Conservation (phyloP, 305 asterid species). For the Plantago rigida region DNA sequence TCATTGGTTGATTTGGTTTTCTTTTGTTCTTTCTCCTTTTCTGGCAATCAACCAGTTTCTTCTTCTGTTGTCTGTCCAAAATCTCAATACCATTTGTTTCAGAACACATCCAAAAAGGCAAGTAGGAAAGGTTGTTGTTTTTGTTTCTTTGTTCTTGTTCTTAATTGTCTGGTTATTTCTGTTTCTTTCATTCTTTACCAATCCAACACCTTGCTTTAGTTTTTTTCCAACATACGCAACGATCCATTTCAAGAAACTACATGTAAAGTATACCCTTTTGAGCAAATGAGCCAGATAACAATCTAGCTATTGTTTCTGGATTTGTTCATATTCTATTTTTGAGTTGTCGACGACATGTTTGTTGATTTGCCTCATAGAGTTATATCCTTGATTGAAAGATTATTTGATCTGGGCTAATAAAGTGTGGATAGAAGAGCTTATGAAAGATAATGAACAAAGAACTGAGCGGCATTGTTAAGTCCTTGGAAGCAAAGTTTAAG, state of each 20-base stretch:
- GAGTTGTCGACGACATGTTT: slow-evolving; percentile 1
- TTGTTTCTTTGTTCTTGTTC: slow-evolving; percentile 3
- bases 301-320: not conserved
- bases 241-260: not conserved
- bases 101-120: slow-evolving; percentile 13
- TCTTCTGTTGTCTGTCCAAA: slow-evolving; percentile 5
- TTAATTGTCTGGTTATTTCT: slow-evolving; percentile 16
- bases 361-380: not conserved
- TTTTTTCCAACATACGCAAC: not conserved
- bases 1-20: slow-evolving; percentile 1
- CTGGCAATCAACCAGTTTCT: slow-evolving; percentile 24
- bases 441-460: slow-evolving; percentile 18
- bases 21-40: slow-evolving; percentile 26
- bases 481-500: slow-evolving; percentile 14
- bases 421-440: not conserved
- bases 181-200: not conserved
- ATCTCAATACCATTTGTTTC: slow-evolving; percentile 12
- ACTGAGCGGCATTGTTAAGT: slow-evolving; percentile 15
- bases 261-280: slow-evolving; percentile 12
- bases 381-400: not conserved
- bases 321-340: not conserved
- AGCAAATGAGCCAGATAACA: not conserved
- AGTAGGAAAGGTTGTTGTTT: not conserved
- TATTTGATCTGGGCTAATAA: not conserved
- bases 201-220: not conserved